Conservation (phyloP, 1,284 basidiomycete genomes). For the Ceratobasidium sp. region DNA sequence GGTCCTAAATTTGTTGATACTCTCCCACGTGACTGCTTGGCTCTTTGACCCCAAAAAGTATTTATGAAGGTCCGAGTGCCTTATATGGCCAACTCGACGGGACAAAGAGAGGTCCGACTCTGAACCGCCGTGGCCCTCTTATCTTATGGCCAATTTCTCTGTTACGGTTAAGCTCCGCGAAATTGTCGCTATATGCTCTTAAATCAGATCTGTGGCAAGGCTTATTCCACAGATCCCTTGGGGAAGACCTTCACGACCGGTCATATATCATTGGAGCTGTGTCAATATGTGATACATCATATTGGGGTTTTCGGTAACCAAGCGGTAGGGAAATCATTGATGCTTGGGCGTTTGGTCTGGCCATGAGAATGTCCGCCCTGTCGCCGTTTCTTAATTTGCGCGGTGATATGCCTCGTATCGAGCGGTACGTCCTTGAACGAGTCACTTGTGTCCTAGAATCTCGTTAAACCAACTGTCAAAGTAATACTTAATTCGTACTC, state of each 20-base stretch:
- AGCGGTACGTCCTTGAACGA: constrained; percentile 75
- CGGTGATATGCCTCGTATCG: constrained; percentile 82
- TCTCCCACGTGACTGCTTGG: constrained; percentile 16
- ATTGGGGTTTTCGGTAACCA: too few species aligned
- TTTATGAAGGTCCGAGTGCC: neutral
- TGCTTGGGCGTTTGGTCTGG: constrained; percentile 71
- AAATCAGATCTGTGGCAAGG: neutral
- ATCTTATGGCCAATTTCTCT: neutral
- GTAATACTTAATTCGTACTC: constrained; percentile 23
- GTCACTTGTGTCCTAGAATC: constrained; percentile 52
- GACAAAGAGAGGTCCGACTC: neutral
- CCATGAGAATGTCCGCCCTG: constrained; percentile 75
- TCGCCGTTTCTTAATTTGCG: constrained; percentile 76
- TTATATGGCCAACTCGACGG: neutral
- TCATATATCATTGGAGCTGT: too few species aligned
- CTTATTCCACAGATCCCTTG: neutral
- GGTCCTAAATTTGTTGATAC: constrained; percentile 31
- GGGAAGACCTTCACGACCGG: neutral
- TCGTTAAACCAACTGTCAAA: neutral
- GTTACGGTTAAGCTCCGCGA: neutral
- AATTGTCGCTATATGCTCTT: neutral
- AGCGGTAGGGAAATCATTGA: constrained; percentile 83
- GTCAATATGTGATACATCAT: too few species aligned
- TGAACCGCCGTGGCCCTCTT: neutral
- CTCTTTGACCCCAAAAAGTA: neutral